phyloP scores from a whole-genome alignment of 169 alveolate genomes.

The Plasmodium cynomolgi region DNA sequence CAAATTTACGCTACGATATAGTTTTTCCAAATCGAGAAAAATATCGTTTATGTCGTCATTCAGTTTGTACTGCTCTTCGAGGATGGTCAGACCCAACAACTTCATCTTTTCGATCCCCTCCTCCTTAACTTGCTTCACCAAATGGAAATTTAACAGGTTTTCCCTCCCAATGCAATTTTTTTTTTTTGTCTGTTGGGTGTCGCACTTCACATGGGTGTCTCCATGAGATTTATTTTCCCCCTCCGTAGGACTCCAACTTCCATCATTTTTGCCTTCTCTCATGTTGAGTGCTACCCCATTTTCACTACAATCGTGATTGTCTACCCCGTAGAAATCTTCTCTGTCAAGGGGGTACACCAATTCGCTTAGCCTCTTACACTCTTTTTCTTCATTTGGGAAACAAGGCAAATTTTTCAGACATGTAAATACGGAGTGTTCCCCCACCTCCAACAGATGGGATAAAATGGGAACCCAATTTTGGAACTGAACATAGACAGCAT shows the following conservation, averaged over 20 bases:
- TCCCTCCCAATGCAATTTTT: slow-evolving; percentile 7
- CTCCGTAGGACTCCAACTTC: neutral
- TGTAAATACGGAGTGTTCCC: neutral
- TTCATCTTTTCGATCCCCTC: slow-evolving; percentile 22
- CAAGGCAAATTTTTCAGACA: slow-evolving; percentile 5
- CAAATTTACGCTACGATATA: slow-evolving; percentile 12
- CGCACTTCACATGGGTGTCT: neutral
- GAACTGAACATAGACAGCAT: slow-evolving; percentile 9
- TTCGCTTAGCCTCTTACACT: slow-evolving; percentile 15
- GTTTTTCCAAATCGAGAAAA: slow-evolving; percentile 46
- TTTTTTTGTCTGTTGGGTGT: neutral
- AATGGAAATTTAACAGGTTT: slow-evolving; percentile 18
- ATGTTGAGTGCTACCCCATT: neutral
- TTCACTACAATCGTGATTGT: neutral
- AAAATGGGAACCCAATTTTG: slow-evolving; percentile 29
- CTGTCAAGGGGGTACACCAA: slow-evolving; percentile 4
- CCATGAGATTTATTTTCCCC: neutral
- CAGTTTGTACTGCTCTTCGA: slow-evolving; percentile 40
- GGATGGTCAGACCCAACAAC: slow-evolving; percentile 11
- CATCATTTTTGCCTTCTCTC: neutral
- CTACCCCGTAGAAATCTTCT: neutral
- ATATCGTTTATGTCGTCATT: slow-evolving; percentile 60
- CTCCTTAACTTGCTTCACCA: slow-evolving; percentile 3
- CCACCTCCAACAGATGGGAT: slow-evolving; percentile 1
- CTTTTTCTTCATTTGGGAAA: slow-evolving; percentile 57